phyloP scores from a whole-genome alignment of 257 asterid species.

The Nicotiana attenuata region DNA sequence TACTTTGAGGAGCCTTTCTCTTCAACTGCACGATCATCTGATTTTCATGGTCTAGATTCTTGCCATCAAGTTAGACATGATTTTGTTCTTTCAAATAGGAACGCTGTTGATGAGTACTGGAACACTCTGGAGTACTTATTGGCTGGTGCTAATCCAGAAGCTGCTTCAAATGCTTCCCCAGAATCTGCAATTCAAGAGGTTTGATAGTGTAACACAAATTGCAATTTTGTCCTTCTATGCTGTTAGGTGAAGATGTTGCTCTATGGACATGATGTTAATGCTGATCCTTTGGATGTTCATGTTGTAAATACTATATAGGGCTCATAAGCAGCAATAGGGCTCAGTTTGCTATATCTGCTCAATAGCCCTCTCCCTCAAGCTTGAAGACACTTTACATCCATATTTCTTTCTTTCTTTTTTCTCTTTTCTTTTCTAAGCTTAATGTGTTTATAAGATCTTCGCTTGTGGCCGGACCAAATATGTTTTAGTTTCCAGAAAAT shows the following conservation, averaged over 20 bases:
- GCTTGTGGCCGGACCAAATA: background rate
- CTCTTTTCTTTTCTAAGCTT: background rate
- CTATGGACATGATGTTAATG: background rate
- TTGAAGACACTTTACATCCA: background rate
- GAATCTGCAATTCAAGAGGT: constrained; percentile 92
- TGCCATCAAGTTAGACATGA: constrained; percentile 91
- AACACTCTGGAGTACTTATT: constrained; percentile 80
- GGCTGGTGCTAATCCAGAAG: constrained; percentile 63
- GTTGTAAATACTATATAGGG: background rate
- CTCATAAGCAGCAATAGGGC: background rate
- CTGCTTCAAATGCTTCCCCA: constrained; percentile 86
- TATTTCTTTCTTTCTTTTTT: background rate
- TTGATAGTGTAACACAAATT: background rate
- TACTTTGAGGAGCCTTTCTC: constrained; percentile 84
- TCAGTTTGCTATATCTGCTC: background rate
- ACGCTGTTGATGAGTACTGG: constrained; percentile 86
- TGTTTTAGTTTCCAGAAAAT: background rate
- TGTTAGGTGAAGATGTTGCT: background rate
- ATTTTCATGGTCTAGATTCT: constrained; percentile 50
- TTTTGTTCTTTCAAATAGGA: constrained; percentile 72
- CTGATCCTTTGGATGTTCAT: background rate
- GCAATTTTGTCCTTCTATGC: background rate
- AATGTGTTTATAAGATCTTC: background rate
- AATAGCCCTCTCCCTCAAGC: background rate
- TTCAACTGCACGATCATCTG: constrained; percentile 32